A percentile compares a stretch with the other conserved stretches of the same genome.
Conservation (phyloP, 2,329 filamentous ascomycete species). For the Arthrinium puccinioides region DNA sequence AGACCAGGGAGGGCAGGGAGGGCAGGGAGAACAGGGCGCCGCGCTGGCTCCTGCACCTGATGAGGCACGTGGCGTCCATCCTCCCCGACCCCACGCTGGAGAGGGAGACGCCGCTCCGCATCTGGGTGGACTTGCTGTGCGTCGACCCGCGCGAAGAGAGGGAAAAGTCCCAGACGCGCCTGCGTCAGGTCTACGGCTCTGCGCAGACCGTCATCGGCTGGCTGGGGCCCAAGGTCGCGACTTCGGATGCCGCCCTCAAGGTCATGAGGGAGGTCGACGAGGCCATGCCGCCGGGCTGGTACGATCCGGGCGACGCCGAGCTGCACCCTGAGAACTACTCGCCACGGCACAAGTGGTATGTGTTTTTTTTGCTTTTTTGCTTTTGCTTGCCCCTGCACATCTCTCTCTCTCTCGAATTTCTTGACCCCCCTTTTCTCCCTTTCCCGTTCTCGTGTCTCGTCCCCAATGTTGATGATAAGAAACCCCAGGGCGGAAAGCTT, state of each 20-base stretch:
- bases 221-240: slow-evolving; percentile 20
- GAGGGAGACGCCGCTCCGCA: slow-evolving; percentile 2
- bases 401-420: no score
- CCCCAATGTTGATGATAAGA: no score
- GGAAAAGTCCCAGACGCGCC: slow-evolving; percentile 3
- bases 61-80: slow-evolving; percentile 5
- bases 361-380: no score
- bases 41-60: slow-evolving; percentile 5
- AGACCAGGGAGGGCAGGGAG: neutral
- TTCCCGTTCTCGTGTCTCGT: no score
- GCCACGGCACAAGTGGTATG: slow-evolving; percentile 21
- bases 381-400: no score
- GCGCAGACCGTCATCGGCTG: slow-evolving; percentile 23
- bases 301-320: slow-evolving; percentile 25
- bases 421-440: no score
- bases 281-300: slow-evolving; percentile 23
- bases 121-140: slow-evolving; percentile 9
- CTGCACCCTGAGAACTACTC: slow-evolving; percentile 26
- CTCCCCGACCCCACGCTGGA: slow-evolving; percentile 1
- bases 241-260: slow-evolving; percentile 18
- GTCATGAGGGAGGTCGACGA: slow-evolving; percentile 19
- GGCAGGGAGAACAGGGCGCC: slow-evolving; percentile 1
- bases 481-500: no score
- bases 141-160: slow-evolving; percentile 5
- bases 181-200: slow-evolving; percentile 4